Evolutionary conservation across 2,329 filamentous ascomycete species (phyloP).

Genomic region (Ophiostoma sp.): DNA sequence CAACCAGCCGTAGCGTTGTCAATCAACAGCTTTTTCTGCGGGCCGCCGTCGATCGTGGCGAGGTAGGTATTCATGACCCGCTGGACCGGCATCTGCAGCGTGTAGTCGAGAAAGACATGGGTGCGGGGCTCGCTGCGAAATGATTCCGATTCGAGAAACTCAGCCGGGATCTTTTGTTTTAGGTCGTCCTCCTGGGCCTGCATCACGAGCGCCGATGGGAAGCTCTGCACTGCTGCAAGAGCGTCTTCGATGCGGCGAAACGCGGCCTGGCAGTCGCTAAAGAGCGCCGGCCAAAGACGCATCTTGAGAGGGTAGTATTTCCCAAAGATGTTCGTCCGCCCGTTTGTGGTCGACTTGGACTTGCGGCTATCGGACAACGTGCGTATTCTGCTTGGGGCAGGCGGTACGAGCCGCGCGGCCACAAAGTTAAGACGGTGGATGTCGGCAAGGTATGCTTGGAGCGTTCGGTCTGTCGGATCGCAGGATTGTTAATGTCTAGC

Average conservation of each 20-base stretch:
- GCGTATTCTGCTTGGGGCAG: neutral
- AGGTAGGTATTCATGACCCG: slow-evolving; percentile 23
- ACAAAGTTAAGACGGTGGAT: slow-evolving; percentile 14
- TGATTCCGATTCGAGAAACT: neutral
- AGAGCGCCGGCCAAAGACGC: slow-evolving; percentile 14
- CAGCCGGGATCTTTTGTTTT: neutral
- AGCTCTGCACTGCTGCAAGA: neutral
- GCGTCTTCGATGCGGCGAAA: neutral
- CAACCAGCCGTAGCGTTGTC: neutral
- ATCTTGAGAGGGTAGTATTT: slow-evolving; percentile 22
- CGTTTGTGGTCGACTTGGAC: slow-evolving; percentile 20
- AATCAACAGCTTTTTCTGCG: neutral
- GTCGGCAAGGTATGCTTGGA: slow-evolving; percentile 13
- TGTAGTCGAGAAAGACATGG: slow-evolving; percentile 17
- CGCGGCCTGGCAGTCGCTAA: slow-evolving; percentile 9
- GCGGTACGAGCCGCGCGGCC: slow-evolving; percentile 5
- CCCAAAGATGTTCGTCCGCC: slow-evolving; percentile 20
- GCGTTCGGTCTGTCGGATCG: slow-evolving; percentile 11
- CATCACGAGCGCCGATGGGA: neutral
- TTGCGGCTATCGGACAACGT: slow-evolving; percentile 18
- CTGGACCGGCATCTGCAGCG: slow-evolving; percentile 20
- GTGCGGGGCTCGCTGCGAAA: slow-evolving; percentile 1
- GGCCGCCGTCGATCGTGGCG: neutral
- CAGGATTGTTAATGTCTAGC: too few relatives aligned
- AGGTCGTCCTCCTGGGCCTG: neutral